Evolutionary conservation across 805 yeast species (phyloP).

Genomic region (Metschnikowia shivogae): DNA sequence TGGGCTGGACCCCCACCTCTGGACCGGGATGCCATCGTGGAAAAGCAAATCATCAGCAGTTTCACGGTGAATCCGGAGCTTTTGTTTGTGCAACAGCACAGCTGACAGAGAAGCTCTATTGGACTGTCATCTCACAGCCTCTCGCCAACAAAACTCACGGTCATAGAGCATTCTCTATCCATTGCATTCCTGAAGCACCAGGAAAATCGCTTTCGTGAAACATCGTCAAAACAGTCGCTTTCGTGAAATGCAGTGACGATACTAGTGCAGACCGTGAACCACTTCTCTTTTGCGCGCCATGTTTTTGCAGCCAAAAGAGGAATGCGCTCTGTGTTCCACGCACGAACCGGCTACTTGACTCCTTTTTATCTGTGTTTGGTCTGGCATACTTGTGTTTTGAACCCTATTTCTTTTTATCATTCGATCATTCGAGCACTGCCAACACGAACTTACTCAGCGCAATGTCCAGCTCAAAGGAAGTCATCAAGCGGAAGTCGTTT

Average conservation of each 20-base stretch:
- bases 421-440: background rate
- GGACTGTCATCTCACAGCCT: too few species aligned
- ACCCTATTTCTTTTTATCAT: background rate
- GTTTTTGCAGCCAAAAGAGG: conserved; percentile 1
- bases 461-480: background rate
- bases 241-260: conserved; percentile 4
- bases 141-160: too few species aligned
- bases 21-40: conserved; percentile 13
- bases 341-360: background rate
- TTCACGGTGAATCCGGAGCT: conserved; percentile 30
- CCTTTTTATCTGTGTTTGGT: conserved; percentile 1
- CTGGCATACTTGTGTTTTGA: background rate
- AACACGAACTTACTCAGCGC: background rate
- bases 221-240: too few species aligned
- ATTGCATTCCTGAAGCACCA: too few species aligned
- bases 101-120: too few species aligned
- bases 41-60: conserved; percentile 22
- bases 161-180: too few species aligned
- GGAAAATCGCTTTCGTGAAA: too few species aligned
- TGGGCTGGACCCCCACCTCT: conserved; percentile 14
- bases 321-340: conserved; percentile 1
- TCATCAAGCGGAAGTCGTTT: conserved; percentile 15
- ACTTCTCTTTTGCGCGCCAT: conserved; percentile 1
- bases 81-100: conserved; percentile 14
- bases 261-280: conserved; percentile 1